These are phyloP conservation scores for Knufia petricola DNA, from an alignment of 2,329 filamentous ascomycete genomes.

Conservation along the genomic window DNA sequence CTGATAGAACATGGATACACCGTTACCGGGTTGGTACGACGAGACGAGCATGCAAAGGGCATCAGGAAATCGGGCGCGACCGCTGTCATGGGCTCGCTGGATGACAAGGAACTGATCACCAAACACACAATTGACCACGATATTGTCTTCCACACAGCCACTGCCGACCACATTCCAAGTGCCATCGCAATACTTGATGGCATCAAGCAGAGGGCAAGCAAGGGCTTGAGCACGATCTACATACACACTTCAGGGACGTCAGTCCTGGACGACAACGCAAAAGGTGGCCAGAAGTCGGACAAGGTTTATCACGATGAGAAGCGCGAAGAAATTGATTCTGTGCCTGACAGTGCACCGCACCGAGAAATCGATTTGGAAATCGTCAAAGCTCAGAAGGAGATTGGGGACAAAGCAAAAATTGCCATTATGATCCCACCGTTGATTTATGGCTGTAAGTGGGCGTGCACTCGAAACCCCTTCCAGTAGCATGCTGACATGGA, in stretches of 20 bases:
- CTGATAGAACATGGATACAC: conserved; percentile 34
- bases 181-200: conserved; percentile 38
- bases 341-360: conserved; percentile 37
- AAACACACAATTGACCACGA: conserved; percentile 32
- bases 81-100: conserved; percentile 33
- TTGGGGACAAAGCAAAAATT: conserved; percentile 35
- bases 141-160: conserved; percentile 41
- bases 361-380: conserved; percentile 39
- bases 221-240: conserved; percentile 35
- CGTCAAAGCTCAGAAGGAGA: conserved; percentile 28
- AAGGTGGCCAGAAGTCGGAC: conserved; percentile 28
- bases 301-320: conserved; percentile 37
- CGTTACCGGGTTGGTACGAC: conserved; percentile 29
- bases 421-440: conserved; percentile 37
- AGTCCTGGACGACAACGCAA: conserved; percentile 32
- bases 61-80: conserved; percentile 29
- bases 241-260: conserved; percentile 42
- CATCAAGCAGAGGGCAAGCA: conserved; percentile 30
- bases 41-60: conserved; percentile 13
- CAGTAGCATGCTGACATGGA: background rate
- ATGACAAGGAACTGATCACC: conserved; percentile 33
- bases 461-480: background rate
- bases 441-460: conserved; percentile 3
- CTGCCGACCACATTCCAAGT: conserved; percentile 39
- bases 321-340: conserved; percentile 32